A percentile compares a stretch with the other conserved stretches of the same genome.
phyloP scores from a whole-genome alignment of 73 alveolate species.

The Symbiodinium natans region DNA sequence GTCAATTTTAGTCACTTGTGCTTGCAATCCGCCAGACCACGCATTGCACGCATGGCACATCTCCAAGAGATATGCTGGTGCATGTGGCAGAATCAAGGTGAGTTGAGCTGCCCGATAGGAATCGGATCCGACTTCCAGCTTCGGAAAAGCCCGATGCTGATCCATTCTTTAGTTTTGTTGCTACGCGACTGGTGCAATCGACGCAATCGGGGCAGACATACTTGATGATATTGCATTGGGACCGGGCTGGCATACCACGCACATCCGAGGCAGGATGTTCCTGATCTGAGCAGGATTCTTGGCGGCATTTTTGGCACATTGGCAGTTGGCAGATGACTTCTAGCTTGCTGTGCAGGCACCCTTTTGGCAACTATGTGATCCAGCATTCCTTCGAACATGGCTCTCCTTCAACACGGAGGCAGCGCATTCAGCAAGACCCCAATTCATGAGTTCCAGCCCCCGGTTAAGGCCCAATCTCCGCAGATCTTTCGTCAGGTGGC shows the following conservation, averaged over 20 bases:
- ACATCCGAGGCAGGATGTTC: background rate
- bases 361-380: constrained; percentile 76
- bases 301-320: background rate
- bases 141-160: background rate
- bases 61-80: background rate
- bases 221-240: too few relatives aligned
- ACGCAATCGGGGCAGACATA: too few relatives aligned
- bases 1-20: background rate
- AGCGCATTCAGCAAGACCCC: too few relatives aligned
- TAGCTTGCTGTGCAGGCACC: constrained; percentile 3
- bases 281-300: background rate
- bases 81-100: background rate
- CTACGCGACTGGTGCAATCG: too few relatives aligned
- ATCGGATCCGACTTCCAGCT: background rate
- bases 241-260: too few relatives aligned
- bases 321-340: background rate
- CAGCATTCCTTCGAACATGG: constrained; percentile 53
- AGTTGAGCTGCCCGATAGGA: background rate
- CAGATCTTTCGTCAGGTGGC: too few relatives aligned
- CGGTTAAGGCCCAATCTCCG: too few relatives aligned
- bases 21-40: background rate
- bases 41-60: too few relatives aligned
- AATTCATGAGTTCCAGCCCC: too few relatives aligned
- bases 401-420: background rate
- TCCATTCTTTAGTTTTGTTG: background rate